Conservation (phyloP, 2,329 filamentous ascomycete genomes). For the Apiospora marii region DNA sequence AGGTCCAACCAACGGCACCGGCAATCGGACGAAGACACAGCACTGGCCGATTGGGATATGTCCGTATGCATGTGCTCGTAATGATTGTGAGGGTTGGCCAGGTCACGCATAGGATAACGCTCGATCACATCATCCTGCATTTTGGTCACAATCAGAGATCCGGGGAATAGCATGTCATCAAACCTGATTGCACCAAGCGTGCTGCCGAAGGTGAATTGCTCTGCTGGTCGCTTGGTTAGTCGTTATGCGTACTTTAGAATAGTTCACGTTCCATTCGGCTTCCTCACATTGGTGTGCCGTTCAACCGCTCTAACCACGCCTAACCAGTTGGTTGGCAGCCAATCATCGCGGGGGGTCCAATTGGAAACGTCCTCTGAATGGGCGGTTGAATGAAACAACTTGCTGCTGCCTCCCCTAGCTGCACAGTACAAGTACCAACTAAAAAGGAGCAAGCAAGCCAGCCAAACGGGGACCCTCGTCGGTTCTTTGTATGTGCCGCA, state of each 20-base stretch:
- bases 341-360: constrained; percentile 23
- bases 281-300: constrained; percentile 20
- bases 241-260: not conserved
- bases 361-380: constrained; percentile 14
- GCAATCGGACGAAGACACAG: not conserved
- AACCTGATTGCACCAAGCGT: not conserved
- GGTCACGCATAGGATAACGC: not conserved
- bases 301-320: constrained; percentile 26
- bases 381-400: constrained; percentile 16
- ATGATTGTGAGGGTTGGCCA: constrained; percentile 1
- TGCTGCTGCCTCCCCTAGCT: constrained; percentile 1
- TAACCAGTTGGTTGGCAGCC: constrained; percentile 25
- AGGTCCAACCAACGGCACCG: not conserved
- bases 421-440: not conserved
- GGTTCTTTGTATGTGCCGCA: not conserved
- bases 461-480: not conserved
- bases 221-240: not conserved
- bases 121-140: constrained; percentile 21
- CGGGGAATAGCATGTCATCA: not conserved
- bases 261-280: constrained; percentile 5
- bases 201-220: not conserved
- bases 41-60: not conserved
- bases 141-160: not conserved
- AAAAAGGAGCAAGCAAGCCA: not conserved
- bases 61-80: constrained; percentile 5